Conservation (phyloP, 2,329 filamentous ascomycete species). For the Sclerotinia subarctica region DNA sequence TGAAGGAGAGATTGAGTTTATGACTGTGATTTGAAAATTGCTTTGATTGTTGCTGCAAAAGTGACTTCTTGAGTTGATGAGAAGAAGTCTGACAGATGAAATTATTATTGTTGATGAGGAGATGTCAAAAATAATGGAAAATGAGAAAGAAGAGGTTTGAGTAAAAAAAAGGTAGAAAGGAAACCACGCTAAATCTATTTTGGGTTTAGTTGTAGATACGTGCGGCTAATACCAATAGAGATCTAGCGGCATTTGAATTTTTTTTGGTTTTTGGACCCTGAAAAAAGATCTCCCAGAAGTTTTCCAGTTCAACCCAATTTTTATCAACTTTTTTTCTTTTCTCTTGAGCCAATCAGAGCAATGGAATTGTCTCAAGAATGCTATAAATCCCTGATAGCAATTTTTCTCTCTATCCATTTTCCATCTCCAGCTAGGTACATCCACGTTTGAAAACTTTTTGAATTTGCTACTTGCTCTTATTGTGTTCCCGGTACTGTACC, state of each 20-base stretch:
- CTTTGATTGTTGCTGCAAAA: constrained; percentile 20
- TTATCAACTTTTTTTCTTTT: not conserved
- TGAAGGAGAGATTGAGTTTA: constrained; percentile 23
- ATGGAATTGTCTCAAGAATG: constrained; percentile 10
- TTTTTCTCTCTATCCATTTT: constrained; percentile 1
- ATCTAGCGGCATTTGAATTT: not conserved
- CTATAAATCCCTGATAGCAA: constrained; percentile 12
- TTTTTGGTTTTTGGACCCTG: constrained; percentile 7
- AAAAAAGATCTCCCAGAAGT: not conserved
- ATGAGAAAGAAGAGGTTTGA: constrained; percentile 24
- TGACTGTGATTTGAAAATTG: constrained; percentile 21
- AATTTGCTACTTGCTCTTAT: not conserved
- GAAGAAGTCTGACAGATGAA: constrained; percentile 24
- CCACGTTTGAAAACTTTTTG: not conserved
- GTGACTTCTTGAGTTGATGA: constrained; percentile 29
- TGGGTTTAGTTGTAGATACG: not conserved
- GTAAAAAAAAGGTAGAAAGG: constrained; percentile 24
- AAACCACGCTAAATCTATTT: not conserved
- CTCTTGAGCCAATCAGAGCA: constrained; percentile 1
- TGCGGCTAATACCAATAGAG: not conserved
- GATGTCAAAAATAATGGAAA: constrained; percentile 13
- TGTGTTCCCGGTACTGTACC: not conserved
- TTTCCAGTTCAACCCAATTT: not conserved
- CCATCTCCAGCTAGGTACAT: not conserved
- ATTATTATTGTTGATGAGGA: constrained; percentile 26